Percentiles rank a stretch among this genome's conserved stretches.
These are phyloP conservation scores for Solanum peruvianum DNA, from an alignment of 257 asterid genomes.

Conservation along the genomic window DNA sequence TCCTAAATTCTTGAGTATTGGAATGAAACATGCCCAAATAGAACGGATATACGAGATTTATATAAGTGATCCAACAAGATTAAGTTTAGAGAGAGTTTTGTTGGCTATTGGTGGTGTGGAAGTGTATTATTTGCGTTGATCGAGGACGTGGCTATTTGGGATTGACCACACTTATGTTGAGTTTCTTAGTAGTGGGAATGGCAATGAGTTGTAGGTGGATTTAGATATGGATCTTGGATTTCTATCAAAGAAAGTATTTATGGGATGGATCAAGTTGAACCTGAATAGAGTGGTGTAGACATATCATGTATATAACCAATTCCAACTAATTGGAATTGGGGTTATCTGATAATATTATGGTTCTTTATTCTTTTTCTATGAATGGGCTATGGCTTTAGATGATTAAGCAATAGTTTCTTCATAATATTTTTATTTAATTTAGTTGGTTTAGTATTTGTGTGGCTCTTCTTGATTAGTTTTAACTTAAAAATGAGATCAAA, in stretches of 20 bases:
- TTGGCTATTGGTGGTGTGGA: background rate
- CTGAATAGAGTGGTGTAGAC: background rate
- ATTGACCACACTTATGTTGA: background rate
- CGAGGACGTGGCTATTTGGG: background rate
- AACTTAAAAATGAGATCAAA: background rate
- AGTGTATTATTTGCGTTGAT: background rate
- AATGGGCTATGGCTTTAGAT: background rate
- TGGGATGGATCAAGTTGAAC: background rate
- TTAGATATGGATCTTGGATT: background rate
- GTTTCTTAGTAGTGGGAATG: background rate
- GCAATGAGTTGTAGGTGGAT: background rate
- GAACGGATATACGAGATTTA: background rate
- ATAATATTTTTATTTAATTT: background rate
- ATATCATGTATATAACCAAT: background rate
- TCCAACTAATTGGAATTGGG: background rate
- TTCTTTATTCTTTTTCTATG: background rate
- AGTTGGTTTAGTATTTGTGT: background rate
- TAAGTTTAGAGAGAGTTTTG: background rate
- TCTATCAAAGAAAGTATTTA: background rate
- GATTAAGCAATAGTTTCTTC: background rate
- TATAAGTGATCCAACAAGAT: background rate
- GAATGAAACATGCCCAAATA: background rate
- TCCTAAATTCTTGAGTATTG: background rate
- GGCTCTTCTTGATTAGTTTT: background rate
- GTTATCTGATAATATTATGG: background rate